Percentiles rank a stretch among this genome's conserved stretches.
Evolutionary conservation across 768 basidiomycete genomes (phyloP).

Genomic region (Naganishia onofrii): DNA sequence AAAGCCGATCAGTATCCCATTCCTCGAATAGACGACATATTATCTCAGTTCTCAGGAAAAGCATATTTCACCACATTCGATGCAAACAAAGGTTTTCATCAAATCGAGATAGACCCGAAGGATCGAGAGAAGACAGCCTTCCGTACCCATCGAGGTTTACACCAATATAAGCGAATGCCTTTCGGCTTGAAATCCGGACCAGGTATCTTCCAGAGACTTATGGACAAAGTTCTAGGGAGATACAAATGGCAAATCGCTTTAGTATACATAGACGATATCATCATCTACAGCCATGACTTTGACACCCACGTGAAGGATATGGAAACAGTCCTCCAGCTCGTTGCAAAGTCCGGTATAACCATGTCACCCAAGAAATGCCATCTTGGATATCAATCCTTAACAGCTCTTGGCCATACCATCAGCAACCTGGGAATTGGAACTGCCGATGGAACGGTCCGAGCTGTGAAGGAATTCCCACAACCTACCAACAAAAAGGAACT

Average conservation of each 20-base stretch:
- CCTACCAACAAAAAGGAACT: constrained; percentile 13
- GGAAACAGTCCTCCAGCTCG: constrained; percentile 5
- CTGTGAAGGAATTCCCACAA: neutral
- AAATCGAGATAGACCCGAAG: no score
- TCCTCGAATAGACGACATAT: no score
- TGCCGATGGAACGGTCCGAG: neutral
- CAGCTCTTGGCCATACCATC: constrained; percentile 13
- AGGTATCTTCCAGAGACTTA: constrained; percentile 25
- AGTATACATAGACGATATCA: constrained; percentile 28
- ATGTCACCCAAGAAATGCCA: constrained; percentile 11
- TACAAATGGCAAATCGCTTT: constrained; percentile 23
- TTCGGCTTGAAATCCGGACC: constrained; percentile 25
- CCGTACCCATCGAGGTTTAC: constrained; percentile 18
- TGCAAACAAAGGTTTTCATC: constrained; percentile 24
- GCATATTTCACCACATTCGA: constrained; percentile 6
- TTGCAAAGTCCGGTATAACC: constrained; percentile 17
- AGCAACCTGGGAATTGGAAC: constrained; percentile 25
- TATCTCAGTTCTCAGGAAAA: neutral
- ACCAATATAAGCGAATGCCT: constrained; percentile 23
- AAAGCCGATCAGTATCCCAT: no score
- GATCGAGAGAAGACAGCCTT: constrained; percentile 21
- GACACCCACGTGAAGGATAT: constrained; percentile 47
- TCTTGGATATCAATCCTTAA: constrained; percentile 18
- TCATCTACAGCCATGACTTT: no score
- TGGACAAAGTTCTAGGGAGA: constrained; percentile 24